Evolutionary conservation across 768 basidiomycete genomes (phyloP).

Genomic region (Amanita polypyramis): DNA sequence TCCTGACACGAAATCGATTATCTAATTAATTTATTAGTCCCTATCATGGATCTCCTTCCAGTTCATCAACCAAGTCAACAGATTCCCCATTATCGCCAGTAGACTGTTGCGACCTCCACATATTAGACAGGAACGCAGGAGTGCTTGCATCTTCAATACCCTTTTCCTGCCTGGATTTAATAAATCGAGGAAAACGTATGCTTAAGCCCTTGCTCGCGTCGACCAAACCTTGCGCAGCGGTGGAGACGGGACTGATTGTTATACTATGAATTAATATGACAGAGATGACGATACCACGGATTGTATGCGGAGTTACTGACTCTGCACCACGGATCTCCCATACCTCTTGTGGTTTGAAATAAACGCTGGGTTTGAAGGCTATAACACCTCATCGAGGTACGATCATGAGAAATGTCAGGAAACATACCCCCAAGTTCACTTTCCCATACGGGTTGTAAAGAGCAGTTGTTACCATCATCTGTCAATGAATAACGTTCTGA

Average conservation of each 20-base stretch:
- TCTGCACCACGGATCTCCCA: conserved; percentile 87
- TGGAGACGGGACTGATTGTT: conserved; percentile 77
- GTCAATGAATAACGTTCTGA: conserved; percentile 47
- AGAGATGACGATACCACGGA: conserved; percentile 6
- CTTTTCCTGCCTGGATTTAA: conserved; percentile 68
- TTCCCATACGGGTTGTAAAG: conserved; percentile 41
- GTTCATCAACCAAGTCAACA: conserved; percentile 20
- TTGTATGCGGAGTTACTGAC: conserved; percentile 22
- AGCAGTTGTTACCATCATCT: conserved; percentile 44
- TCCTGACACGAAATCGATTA: too few relatives aligned
- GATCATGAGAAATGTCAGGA: conserved; percentile 1
- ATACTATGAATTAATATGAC: conserved; percentile 32
- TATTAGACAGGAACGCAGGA: conserved; percentile 53
- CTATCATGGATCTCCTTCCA: background rate
- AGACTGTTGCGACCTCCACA: conserved; percentile 57
- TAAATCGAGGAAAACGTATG: conserved; percentile 82
- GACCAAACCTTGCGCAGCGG: conserved; percentile 60
- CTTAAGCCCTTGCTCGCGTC: conserved; percentile 55
- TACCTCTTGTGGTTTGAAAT: conserved; percentile 64
- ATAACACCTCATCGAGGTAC: conserved; percentile 4
- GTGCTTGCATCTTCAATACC: conserved; percentile 61
- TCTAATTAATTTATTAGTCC: too few relatives aligned
- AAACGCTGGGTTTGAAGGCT: conserved; percentile 59
- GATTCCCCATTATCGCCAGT: conserved; percentile 2
- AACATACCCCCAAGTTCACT: conserved; percentile 53